phyloP scores from a whole-genome alignment of 2,329 filamentous ascomycete genomes.

The Cryphonectria parasitica region DNA sequence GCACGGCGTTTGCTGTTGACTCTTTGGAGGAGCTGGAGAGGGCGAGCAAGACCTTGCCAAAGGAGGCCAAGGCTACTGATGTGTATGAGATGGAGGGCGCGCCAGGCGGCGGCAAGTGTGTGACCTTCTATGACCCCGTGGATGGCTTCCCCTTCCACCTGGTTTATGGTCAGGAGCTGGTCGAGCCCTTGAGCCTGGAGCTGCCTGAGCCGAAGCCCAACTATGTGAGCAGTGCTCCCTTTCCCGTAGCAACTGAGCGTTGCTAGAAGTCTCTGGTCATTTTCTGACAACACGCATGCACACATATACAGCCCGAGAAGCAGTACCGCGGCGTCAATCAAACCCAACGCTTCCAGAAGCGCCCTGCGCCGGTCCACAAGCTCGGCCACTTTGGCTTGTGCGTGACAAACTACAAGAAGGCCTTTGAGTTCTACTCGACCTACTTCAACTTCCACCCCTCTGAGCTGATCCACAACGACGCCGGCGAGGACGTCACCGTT shows the following conservation, averaged over 20 bases:
- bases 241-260: too few relatives aligned
- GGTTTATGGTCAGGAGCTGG: slow-evolving; percentile 55
- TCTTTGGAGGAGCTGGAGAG: slow-evolving; percentile 57
- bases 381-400: slow-evolving; percentile 60
- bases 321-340: slow-evolving; percentile 47
- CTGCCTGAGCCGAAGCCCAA: slow-evolving; percentile 50
- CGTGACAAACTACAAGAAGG: slow-evolving; percentile 53
- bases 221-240: slow-evolving; percentile 36
- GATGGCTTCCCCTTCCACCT: slow-evolving; percentile 63
- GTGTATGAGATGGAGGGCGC: slow-evolving; percentile 54
- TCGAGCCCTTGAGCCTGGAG: slow-evolving; percentile 42
- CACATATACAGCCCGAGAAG: slow-evolving; percentile 14
- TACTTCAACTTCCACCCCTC: slow-evolving; percentile 54
- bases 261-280: neutral
- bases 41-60: slow-evolving; percentile 51
- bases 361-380: slow-evolving; percentile 55
- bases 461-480: slow-evolving; percentile 44
- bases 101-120: slow-evolving; percentile 56
- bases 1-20: slow-evolving; percentile 62
- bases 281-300: neutral
- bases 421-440: slow-evolving; percentile 53
- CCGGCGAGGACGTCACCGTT: slow-evolving; percentile 44
- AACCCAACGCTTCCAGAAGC: slow-evolving; percentile 54
- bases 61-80: slow-evolving; percentile 50
- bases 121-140: slow-evolving; percentile 56